A percentile compares a stretch with the other conserved stretches of the same genome.
These are phyloP conservation scores for Spiromastix sp. DNA, from an alignment of 2,329 filamentous ascomycete species.

Conservation along the genomic window DNA sequence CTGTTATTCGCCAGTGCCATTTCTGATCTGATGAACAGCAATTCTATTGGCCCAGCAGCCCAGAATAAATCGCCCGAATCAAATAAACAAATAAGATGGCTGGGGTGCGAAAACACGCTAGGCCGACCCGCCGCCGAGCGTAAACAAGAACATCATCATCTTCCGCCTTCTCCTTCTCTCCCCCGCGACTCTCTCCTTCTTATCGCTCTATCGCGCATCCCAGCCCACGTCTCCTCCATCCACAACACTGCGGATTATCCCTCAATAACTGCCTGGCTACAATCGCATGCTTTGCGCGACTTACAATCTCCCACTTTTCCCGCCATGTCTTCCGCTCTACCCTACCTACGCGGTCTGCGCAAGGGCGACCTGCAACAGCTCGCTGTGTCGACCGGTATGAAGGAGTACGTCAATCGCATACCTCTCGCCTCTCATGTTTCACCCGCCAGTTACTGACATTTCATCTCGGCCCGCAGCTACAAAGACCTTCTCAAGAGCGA, in stretches of 20 bases:
- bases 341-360: constrained; percentile 71
- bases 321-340: constrained; percentile 54
- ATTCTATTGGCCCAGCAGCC: too few species aligned
- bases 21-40: too few species aligned
- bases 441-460: neutral
- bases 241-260: constrained; percentile 7
- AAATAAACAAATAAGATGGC: too few species aligned
- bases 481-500: constrained; percentile 67
- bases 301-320: constrained; percentile 16
- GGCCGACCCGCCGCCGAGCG: too few species aligned
- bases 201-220: constrained; percentile 7
- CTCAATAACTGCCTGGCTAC: too few species aligned
- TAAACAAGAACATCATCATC: neutral
- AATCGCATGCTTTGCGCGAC: constrained; percentile 43
- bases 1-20: too few species aligned
- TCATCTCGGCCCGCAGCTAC: constrained; percentile 43
- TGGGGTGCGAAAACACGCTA: too few species aligned
- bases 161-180: neutral
- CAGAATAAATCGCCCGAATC: too few species aligned
- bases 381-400: constrained; percentile 59
- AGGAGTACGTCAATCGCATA: constrained; percentile 53
- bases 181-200: constrained; percentile 11
- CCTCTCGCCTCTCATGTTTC: constrained; percentile 6
- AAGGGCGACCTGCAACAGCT: constrained; percentile 70
- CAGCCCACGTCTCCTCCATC: constrained; percentile 1